These are phyloP conservation scores for Erucastrum elatum DNA, from an alignment of 345 rosid genomes.

Conservation along the genomic window DNA sequence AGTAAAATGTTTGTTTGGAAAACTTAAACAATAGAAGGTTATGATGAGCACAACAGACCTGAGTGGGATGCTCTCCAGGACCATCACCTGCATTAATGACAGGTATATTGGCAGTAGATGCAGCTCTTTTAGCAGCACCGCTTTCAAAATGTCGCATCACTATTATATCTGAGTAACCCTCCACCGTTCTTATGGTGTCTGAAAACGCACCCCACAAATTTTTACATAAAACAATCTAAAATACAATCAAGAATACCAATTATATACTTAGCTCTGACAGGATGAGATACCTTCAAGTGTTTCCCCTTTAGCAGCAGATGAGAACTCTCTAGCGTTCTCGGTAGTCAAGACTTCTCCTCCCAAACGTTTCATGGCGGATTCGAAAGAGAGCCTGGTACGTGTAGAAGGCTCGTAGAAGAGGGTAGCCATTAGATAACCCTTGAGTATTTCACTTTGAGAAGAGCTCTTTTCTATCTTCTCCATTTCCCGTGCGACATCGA, in stretches of 20 bases:
- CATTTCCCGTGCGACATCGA: slow-evolving; percentile 84
- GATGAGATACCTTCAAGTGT: slow-evolving; percentile 76
- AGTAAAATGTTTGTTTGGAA: neutral
- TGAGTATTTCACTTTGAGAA: slow-evolving; percentile 71
- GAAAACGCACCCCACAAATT: slow-evolving; percentile 28
- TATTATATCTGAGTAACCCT: slow-evolving; percentile 87
- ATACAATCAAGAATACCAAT: neutral
- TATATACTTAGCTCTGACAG: neutral
- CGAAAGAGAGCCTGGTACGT: slow-evolving; percentile 93
- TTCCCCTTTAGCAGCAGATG: slow-evolving; percentile 98
- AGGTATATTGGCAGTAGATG: slow-evolving; percentile 79
- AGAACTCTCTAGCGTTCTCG: slow-evolving; percentile 92
- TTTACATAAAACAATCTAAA: neutral
- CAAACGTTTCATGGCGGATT: slow-evolving; percentile 92
- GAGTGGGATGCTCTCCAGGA: slow-evolving; percentile 98
- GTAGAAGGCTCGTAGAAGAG: slow-evolving; percentile 98
- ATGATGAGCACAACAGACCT: slow-evolving; percentile 47
- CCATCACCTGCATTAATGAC: slow-evolving; percentile 98
- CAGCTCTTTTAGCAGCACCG: slow-evolving; percentile 93
- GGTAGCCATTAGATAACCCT: slow-evolving; percentile 90
- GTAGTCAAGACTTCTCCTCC: slow-evolving; percentile 98
- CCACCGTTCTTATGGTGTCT: slow-evolving; percentile 91
- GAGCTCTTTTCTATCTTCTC: slow-evolving; percentile 78
- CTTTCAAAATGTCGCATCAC: slow-evolving; percentile 98
- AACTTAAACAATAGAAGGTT: neutral